Conservation (phyloP, 345 rosid genomes). For the Eucalyptus dawsonii region DNA sequence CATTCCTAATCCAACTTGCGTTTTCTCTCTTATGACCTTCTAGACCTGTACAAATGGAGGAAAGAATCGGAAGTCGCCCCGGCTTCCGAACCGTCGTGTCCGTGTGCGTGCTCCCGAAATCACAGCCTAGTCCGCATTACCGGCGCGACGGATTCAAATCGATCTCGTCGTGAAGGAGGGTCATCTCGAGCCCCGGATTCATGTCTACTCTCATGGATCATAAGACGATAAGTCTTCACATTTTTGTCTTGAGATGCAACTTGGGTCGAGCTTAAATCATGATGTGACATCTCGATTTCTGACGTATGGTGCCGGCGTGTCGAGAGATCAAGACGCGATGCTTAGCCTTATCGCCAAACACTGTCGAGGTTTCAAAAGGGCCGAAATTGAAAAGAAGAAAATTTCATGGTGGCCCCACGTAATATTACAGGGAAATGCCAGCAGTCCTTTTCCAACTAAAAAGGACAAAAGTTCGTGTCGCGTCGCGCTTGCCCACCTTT, state of each 20-base stretch:
- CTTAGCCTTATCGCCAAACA: neutral
- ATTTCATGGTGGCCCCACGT: neutral
- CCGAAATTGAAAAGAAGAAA: neutral
- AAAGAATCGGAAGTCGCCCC: neutral
- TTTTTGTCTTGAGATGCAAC: neutral
- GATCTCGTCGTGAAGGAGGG: neutral
- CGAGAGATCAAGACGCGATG: neutral
- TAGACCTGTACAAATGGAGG: neutral
- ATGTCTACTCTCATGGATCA: neutral
- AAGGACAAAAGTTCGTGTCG: neutral
- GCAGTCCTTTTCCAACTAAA: neutral
- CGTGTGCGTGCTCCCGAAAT: neutral
- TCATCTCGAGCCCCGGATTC: neutral
- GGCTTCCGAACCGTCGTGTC: neutral
- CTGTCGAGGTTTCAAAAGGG: neutral
- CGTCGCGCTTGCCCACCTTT: neutral
- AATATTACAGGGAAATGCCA: fast-evolving
- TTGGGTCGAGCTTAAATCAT: neutral
- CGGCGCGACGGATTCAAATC: neutral
- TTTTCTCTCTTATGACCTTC: neutral
- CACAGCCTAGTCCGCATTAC: neutral
- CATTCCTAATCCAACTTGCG: neutral
- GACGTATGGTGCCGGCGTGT: neutral
- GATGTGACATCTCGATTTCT: neutral
- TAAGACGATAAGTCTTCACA: fast-evolving